phyloP scores from a whole-genome alignment of 495 filamentous ascomycete species.

The Trichoderma orchidacearum region DNA sequence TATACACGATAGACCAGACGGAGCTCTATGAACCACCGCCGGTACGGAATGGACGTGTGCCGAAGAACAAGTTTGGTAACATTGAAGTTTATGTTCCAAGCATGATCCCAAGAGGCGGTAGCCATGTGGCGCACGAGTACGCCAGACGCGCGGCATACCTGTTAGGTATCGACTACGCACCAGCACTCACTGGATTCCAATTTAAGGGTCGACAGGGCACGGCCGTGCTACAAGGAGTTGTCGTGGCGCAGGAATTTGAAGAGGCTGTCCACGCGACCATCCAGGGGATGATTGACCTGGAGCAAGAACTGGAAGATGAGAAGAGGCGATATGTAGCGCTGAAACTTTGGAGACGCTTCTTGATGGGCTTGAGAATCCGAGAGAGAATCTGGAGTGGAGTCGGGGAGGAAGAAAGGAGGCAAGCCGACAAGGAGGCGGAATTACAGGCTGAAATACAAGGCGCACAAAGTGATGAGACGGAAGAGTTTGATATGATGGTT shows the following conservation, averaged over 20 bases:
- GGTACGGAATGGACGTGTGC: slow-evolving; percentile 59
- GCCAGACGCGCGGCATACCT: slow-evolving; percentile 61
- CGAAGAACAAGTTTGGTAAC: slow-evolving; percentile 80
- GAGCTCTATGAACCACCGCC: slow-evolving; percentile 60
- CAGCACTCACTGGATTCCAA: slow-evolving; percentile 80
- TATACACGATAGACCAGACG: slow-evolving; percentile 71
- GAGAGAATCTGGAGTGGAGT: slow-evolving; percentile 52
- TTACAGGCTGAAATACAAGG: slow-evolving; percentile 8
- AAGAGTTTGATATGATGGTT: slow-evolving; percentile 11
- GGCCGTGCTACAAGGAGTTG: slow-evolving; percentile 59
- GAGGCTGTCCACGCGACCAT: slow-evolving; percentile 62
- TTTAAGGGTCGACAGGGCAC: slow-evolving; percentile 75
- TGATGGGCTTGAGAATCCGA: slow-evolving; percentile 62
- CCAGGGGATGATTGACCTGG: slow-evolving; percentile 46
- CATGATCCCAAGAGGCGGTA: slow-evolving; percentile 78
- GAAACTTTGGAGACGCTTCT: slow-evolving; percentile 61
- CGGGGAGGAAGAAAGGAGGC: slow-evolving; percentile 18
- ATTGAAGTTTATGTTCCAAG: slow-evolving; percentile 82
- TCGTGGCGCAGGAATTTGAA: slow-evolving; percentile 55
- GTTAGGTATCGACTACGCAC: slow-evolving; percentile 73
- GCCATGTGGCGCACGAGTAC: slow-evolving; percentile 46
- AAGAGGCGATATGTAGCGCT: slow-evolving; percentile 42
- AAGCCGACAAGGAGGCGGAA: slow-evolving; percentile 5
- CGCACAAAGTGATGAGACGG: slow-evolving; percentile 11
- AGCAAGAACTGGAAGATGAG: slow-evolving; percentile 41